Conservation (phyloP, 345 rosid genomes). For the Kernera saxatilis region DNA sequence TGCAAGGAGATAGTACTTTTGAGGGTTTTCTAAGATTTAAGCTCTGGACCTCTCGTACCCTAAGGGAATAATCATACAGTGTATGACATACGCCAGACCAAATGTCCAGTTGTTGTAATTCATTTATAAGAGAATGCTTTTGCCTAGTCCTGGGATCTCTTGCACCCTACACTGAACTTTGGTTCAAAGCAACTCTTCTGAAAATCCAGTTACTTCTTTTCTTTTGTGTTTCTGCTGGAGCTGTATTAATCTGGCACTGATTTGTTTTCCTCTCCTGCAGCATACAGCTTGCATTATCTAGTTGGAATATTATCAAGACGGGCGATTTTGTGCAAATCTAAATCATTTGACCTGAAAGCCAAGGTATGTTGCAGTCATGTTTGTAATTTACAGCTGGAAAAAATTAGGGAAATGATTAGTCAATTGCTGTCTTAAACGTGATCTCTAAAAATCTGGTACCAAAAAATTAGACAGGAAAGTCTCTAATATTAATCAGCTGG, state of each 20-base stretch:
- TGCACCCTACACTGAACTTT: constrained; percentile 56
- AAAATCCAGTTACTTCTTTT: background rate
- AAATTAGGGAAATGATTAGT: background rate
- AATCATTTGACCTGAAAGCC: background rate
- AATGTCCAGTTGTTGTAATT: background rate
- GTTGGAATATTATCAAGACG: background rate
- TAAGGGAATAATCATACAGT: background rate
- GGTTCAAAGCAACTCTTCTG: background rate
- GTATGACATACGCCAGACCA: background rate
- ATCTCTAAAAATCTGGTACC: background rate
- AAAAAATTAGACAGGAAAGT: constrained; percentile 4
- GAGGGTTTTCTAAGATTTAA: background rate
- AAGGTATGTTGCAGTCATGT: constrained; percentile 20
- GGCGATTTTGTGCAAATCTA: background rate
- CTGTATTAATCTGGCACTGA: background rate
- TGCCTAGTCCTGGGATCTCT: constrained; percentile 41
- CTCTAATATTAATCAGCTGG: background rate
- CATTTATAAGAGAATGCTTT: background rate
- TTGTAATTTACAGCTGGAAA: background rate
- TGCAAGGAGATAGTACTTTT: too few relatives aligned
- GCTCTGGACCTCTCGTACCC: too few relatives aligned
- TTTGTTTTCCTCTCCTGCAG: constrained; percentile 15
- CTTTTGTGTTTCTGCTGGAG: background rate
- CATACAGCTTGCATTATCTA: background rate
- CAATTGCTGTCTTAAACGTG: background rate